A percentile compares a stretch with the other conserved stretches of the same genome.
Conservation (phyloP, 345 rosid species). For the Melaleuca quinquenervia region DNA sequence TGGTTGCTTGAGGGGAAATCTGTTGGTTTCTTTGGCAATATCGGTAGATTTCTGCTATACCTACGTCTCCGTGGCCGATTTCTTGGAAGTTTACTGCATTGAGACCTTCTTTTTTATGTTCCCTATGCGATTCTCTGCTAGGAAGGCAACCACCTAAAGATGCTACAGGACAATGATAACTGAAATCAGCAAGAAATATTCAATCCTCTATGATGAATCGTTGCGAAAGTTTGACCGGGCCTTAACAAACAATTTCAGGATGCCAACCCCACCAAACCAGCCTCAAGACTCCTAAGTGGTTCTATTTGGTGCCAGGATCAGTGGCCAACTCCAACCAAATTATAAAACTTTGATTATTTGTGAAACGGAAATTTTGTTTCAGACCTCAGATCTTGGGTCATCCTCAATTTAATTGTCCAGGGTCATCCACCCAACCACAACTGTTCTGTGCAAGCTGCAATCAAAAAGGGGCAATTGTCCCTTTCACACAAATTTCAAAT, state of each 20-base stretch:
- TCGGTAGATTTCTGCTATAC: background rate
- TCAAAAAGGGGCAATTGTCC: conserved; percentile 1
- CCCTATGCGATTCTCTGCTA: background rate
- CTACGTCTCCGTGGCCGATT: background rate
- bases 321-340: conserved; percentile 40
- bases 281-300: background rate
- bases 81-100: background rate
- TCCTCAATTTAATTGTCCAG: background rate
- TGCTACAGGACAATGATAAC: background rate
- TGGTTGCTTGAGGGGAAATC: background rate
- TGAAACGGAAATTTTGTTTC: background rate
- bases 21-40: background rate
- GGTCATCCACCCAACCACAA: background rate
- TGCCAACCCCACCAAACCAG: conserved; percentile 48
- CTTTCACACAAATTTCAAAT: background rate
- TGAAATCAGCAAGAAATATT: background rate
- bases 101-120: background rate
- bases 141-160: conserved; percentile 1
- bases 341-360: background rate
- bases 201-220: background rate
- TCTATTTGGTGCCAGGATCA: conserved; percentile 15
- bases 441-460: background rate
- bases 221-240: background rate
- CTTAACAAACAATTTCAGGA: conserved; percentile 15
- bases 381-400: background rate